These are phyloP conservation scores for Myxozyma sirexii DNA, from an alignment of 805 yeast genomes.

Conservation along the genomic window DNA sequence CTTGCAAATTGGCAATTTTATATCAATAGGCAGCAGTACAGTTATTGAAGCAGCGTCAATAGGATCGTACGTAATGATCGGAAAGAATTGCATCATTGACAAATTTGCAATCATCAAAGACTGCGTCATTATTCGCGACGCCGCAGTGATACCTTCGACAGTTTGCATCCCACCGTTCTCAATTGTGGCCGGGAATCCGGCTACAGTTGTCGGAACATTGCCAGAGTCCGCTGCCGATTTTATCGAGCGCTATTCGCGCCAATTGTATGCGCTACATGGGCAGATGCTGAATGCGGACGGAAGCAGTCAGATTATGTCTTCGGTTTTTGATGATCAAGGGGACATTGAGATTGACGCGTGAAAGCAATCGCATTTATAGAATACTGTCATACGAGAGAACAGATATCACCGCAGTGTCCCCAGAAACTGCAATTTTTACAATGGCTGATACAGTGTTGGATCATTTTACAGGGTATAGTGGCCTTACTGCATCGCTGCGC, in stretches of 20 bases:
- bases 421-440: no score
- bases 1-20: conserved; percentile 44
- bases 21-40: conserved; percentile 42
- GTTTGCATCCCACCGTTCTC: conserved; percentile 45
- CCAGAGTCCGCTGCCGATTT: conserved; percentile 42
- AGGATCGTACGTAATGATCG: conserved; percentile 46
- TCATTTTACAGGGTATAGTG: no score
- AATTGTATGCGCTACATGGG: conserved; percentile 33
- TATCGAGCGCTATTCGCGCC: conserved; percentile 40
- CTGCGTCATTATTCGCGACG: conserved; percentile 43
- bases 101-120: conserved; percentile 45
- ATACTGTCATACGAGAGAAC: no score
- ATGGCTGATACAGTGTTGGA: no score
- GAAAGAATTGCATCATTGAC: conserved; percentile 42
- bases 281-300: not conserved
- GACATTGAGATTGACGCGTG: not conserved
- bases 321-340: conserved; percentile 21
- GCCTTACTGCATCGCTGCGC: no score
- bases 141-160: conserved; percentile 42
- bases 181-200: conserved; percentile 40
- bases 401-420: no score
- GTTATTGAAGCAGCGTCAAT: conserved; percentile 45
- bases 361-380: no score
- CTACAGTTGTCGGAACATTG: conserved; percentile 34
- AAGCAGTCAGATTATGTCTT: not conserved